Percentiles rank a stretch among this genome's conserved stretches.
Conservation (phyloP, 176 grass and related monocot genomes). For the Oryza officinalis region DNA sequence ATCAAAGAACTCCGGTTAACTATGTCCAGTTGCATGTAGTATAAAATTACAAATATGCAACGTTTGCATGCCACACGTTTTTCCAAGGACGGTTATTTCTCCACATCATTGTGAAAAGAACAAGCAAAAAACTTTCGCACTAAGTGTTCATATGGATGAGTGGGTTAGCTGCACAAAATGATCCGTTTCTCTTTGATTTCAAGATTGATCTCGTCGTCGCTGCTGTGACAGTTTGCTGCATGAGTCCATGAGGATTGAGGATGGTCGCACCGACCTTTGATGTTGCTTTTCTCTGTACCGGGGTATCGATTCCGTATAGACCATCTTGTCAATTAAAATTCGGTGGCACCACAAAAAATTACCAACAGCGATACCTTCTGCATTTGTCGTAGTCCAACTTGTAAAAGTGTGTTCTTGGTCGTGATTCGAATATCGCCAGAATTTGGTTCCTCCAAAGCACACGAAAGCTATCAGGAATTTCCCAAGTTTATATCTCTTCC, state of each 20-base stretch:
- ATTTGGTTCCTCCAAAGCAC: neutral
- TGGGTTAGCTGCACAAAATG: neutral
- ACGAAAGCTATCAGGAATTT: neutral
- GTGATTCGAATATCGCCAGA: neutral
- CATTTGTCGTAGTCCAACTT: neutral
- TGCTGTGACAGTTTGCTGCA: neutral
- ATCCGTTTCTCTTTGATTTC: neutral
- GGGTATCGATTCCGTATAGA: conserved; percentile 21
- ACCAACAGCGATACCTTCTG: neutral
- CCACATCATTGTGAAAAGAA: neutral
- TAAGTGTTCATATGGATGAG: neutral
- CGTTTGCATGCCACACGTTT: neutral
- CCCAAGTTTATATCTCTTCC: neutral
- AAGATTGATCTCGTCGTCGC: neutral
- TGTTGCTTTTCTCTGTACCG: neutral
- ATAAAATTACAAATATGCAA: neutral
- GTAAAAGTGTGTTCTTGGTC: conserved; percentile 3
- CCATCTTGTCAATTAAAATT: neutral
- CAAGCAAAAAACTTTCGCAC: neutral
- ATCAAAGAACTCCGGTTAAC: no score
- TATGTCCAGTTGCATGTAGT: neutral
- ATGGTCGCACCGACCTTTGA: neutral
- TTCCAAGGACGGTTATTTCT: neutral
- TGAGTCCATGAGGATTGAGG: neutral
- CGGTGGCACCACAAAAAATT: neutral